Evolutionary conservation across 805 yeast species (phyloP), one percentile per base, ranked within the genome.

Genomic region (Saccharomycopsis oosterbeekiorum): DNA sequence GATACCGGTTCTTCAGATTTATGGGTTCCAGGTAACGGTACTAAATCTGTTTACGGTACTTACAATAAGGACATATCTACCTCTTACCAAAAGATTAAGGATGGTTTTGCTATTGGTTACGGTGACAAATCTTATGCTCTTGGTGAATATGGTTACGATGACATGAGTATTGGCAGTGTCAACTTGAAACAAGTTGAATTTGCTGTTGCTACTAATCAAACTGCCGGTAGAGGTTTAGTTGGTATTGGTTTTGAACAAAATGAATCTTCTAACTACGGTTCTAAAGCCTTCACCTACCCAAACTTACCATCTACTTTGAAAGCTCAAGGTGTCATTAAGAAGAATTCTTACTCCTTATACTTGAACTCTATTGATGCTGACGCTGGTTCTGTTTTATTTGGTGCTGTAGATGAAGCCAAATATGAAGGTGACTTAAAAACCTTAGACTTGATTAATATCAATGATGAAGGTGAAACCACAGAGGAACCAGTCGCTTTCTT

Each of bases 231-330:
- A 55, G 65, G 60, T 60, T 92, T 96, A 61, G 72, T 88, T 41
- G 91, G 92, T 37, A 82, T 88, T 64, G 93, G 94, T 12, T 76
- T 86, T 59, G 73, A 81, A 5, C 88, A 84, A 14, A 77, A 88
- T 61, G 96, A 91, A 71, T 76, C 82, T 3, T 68, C 78, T 77
- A 15, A 69, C 71, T 11, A 14, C 58, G 26, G 54, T 56, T n/a
- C 59, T 58, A 3, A n/a, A 17, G 69, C 60, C 58, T 55, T 17
- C 65, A 72, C 73, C 24, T 89, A 89, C 2, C 85, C 92, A n/a
- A 69, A 68, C 59, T 66, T 70, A 21, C 71, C 80, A 15, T 59
- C 66, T 40, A 62, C 65, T 59, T 70, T 71, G 68, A 75, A 74
- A 65, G 60, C 67, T 9, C 74, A 73, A 42, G 84, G 84, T 17